phyloP scores from a whole-genome alignment of 192 early-diverging fungal genomes.

The Backusella circina region DNA sequence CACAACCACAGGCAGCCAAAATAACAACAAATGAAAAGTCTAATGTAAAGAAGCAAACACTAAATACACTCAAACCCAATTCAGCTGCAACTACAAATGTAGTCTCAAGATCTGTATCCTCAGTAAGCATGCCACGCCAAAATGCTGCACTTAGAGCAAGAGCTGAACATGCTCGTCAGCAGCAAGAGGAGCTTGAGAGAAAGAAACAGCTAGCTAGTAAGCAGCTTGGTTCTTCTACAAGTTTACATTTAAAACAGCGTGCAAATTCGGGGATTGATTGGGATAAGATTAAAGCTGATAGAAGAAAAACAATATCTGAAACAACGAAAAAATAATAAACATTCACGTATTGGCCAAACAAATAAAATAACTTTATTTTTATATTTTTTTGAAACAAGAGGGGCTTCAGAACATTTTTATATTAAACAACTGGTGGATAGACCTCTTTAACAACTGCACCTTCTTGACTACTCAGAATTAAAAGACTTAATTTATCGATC shows the following conservation, averaged over 20 bases:
- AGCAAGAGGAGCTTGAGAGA: slow-evolving; percentile 19
- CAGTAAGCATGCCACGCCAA: slow-evolving; percentile 7
- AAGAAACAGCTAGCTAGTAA: background rate
- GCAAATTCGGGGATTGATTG: slow-evolving; percentile 16
- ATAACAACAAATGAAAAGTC: background rate
- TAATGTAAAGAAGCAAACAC: background rate
- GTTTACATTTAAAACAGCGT: slow-evolving; percentile 7
- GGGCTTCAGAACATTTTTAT: background rate
- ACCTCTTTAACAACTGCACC: slow-evolving; percentile 31
- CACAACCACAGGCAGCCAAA: background rate
- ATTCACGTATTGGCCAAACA: background rate
- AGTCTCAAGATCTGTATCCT: background rate
- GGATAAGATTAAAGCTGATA: slow-evolving; percentile 10
- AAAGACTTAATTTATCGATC: slow-evolving; percentile 18
- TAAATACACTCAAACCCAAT: background rate
- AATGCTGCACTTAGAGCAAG: slow-evolving; percentile 24
- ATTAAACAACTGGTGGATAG: slow-evolving; percentile 11
- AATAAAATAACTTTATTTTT: background rate
- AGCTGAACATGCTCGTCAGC: slow-evolving; percentile 20
- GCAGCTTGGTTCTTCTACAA: background rate
- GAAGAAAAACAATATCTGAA: slow-evolving; percentile 11
- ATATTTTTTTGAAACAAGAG: background rate
- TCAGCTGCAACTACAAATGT: background rate
- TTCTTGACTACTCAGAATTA: slow-evolving; percentile 12
- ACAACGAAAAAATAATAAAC: background rate